Evolutionary conservation across 257 asterid genomes (phyloP), one percentile per base, ranked within the genome.

Genomic region (Gynochthodes officinalis): DNA sequence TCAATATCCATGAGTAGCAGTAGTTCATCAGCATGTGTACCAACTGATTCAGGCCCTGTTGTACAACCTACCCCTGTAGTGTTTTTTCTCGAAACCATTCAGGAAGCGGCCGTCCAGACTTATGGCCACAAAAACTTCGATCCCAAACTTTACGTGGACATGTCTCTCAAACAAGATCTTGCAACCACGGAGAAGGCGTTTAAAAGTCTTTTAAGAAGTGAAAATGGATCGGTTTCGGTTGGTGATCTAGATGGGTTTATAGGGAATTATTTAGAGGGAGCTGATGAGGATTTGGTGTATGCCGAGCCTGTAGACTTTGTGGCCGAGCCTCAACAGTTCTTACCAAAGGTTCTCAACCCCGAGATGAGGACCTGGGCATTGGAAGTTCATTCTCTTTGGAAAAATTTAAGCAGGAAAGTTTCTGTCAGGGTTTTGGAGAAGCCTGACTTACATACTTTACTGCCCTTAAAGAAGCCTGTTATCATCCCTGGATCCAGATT

Each of bases 401-500:
- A 81, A 87, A 89, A 85, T 81, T 79, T 95, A 82, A 86, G 88
- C 43, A 78, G 99, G 87, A 86, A 79, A 76, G 96, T 90, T 46
- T 86, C 96, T 52, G 81, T 46, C 49, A 74, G 77, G 73, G 98
- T 95, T 60, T 7, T 74, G 54, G 73, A 80, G 73, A 62, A 71
- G 14, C 97, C 98, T 58, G 89, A 84, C 7, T 62, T 77, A 43
- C 80, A 84, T 65, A 90, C 98, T 32, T 54, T 95, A 88, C 59
- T 95, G 81, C 97, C 97, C 4, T 75, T 95, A 88, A 58, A 84
- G 63, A 78, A 84, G 71, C 85, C 96, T 61, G 91, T 86, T 67
- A 75, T 95, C 7, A 87, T 95, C 14, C 99, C 98, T 3, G 99
- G 99, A 53, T 90, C 99, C 1, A 73, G 98, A 68, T 92, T 92